Evolutionary conservation across 305 asterid genomes (phyloP).

Genomic region (Solanum aculeatissimum): DNA sequence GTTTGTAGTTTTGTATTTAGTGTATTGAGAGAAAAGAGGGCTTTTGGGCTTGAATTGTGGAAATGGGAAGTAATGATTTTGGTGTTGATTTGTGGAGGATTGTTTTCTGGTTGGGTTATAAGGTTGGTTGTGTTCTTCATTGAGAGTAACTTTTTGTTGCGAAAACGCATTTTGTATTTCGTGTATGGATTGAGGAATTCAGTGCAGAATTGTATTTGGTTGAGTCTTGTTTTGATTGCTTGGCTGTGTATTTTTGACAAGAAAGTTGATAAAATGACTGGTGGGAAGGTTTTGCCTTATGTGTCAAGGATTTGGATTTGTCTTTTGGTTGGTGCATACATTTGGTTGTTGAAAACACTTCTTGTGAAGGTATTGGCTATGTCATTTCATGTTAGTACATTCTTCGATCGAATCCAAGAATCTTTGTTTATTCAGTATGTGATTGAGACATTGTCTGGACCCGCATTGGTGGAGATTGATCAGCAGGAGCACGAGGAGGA

Average conservation of each 20-base stretch:
- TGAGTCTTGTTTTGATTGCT: constrained; percentile 61
- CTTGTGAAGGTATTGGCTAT: constrained; percentile 77
- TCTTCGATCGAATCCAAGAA: constrained; percentile 82
- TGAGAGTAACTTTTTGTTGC: constrained; percentile 55
- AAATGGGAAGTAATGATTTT: constrained; percentile 70
- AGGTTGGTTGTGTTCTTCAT: constrained; percentile 51
- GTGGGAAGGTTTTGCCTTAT: constrained; percentile 27
- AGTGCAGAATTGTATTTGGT: constrained; percentile 73
- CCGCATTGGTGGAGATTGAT: constrained; percentile 50
- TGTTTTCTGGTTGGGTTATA: constrained; percentile 75
- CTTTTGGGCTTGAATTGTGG: constrained; percentile 42
- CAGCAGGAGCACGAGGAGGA: constrained; percentile 58
- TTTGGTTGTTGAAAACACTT: constrained; percentile 73
- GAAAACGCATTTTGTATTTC: constrained; percentile 76
- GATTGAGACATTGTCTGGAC: constrained; percentile 66
- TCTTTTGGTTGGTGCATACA: constrained; percentile 58
- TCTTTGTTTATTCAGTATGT: constrained; percentile 75
- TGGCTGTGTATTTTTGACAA: constrained; percentile 67
- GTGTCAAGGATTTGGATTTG: constrained; percentile 74
- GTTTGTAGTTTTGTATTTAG: constrained; percentile 40
- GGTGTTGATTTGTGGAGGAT: constrained; percentile 67
- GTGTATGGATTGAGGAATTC: constrained; percentile 75
- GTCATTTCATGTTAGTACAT: constrained; percentile 76
- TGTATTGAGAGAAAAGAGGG: constrained; percentile 6
- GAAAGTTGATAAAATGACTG: constrained; percentile 37